These are phyloP conservation scores for Naganishia cerealis DNA, from an alignment of 1,284 basidiomycete species.

Conservation along the genomic window DNA sequence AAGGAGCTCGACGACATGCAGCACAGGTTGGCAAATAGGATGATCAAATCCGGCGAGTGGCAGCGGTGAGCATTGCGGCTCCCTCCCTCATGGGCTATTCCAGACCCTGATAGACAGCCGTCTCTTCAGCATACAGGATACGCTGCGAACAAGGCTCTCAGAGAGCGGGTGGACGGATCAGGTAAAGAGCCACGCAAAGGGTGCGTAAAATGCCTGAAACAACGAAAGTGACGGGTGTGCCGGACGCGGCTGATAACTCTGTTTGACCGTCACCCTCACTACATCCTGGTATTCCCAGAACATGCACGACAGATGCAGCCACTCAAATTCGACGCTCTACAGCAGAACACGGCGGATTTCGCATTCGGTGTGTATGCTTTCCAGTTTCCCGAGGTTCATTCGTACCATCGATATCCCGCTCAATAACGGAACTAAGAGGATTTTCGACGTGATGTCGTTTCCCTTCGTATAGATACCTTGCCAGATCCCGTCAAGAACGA, in stretches of 20 bases:
- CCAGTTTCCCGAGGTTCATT: neutral
- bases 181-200: slow-evolving; percentile 26
- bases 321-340: slow-evolving; percentile 25
- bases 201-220: neutral
- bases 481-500: slow-evolving; percentile 28
- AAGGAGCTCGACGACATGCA: slow-evolving; percentile 27
- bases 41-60: slow-evolving; percentile 27
- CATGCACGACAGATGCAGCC: slow-evolving; percentile 27
- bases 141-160: slow-evolving; percentile 6
- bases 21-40: slow-evolving; percentile 22
- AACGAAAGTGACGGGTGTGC: neutral
- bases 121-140: slow-evolving; percentile 14
- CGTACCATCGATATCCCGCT: neutral
- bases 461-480: slow-evolving; percentile 13
- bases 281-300: neutral
- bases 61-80: slow-evolving; percentile 16
- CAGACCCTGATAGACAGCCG: neutral
- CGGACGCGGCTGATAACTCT: too few species aligned
- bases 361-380: slow-evolving; percentile 13
- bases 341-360: slow-evolving; percentile 22
- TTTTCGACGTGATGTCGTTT: neutral
- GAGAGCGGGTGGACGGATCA: slow-evolving; percentile 27
- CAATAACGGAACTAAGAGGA: neutral
- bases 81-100: neutral
- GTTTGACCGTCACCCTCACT: too few species aligned